Conservation (phyloP, 371 early-diverging fungal species). For the Cokeromyces recurvatus region DNA sequence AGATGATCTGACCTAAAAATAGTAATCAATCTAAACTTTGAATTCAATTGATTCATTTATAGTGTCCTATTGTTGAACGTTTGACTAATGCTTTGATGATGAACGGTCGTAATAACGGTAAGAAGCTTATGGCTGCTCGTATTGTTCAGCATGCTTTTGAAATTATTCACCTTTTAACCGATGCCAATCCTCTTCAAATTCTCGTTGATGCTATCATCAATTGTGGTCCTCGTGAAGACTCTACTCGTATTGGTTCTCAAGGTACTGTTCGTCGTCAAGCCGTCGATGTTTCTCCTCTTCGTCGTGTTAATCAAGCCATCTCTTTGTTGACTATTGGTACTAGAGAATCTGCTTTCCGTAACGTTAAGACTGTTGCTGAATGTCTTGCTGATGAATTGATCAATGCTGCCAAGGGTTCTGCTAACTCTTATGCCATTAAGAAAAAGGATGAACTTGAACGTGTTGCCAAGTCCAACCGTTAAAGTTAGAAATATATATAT, state of each 20-base stretch:
- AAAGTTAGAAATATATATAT: too few relatives aligned
- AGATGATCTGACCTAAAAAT: too few relatives aligned
- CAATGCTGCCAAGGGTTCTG: slow-evolving; percentile 95
- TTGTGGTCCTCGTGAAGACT: slow-evolving; percentile 99
- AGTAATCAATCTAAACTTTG: too few relatives aligned
- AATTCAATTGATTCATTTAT: too few relatives aligned
- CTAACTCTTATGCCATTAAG: slow-evolving; percentile 98
- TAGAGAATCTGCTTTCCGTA: slow-evolving; percentile 30
- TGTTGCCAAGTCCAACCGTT: slow-evolving; percentile 30
- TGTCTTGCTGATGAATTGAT: slow-evolving; percentile 99
- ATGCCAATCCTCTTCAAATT: slow-evolving; percentile 97
- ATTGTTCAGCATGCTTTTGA: slow-evolving; percentile 98
- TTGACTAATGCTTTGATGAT: slow-evolving; percentile 98
- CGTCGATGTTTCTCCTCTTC: slow-evolving; percentile 98
- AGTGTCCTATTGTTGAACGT: slow-evolving; percentile 98
- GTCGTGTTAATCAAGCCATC: slow-evolving; percentile 97
- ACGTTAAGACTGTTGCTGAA: slow-evolving; percentile 96
- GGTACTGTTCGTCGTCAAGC: slow-evolving; percentile 99
- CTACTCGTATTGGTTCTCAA: slow-evolving; percentile 97
- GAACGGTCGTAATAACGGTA: slow-evolving; percentile 99
- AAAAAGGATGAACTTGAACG: slow-evolving; percentile 98
- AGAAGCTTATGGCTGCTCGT: slow-evolving; percentile 97
- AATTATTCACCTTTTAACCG: slow-evolving; percentile 96
- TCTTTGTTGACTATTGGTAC: slow-evolving; percentile 88
- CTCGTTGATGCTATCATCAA: slow-evolving; percentile 98